Base-by-base conservation (phyloP, 2,329 filamentous ascomycete genomes). In the Pezicula radicicola region DNA sequence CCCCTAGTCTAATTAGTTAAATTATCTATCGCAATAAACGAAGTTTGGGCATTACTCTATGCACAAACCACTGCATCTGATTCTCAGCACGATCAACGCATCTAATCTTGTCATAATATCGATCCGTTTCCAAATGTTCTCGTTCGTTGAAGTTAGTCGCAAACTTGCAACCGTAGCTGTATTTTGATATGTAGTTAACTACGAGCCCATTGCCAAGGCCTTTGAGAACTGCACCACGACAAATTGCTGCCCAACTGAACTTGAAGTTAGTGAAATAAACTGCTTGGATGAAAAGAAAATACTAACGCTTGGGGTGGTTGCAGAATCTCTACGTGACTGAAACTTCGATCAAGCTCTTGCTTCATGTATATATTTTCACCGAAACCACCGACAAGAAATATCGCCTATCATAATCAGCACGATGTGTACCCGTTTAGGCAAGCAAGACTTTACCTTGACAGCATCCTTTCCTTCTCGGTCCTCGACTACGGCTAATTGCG, bases 101-200 rank as follows among this genome's bases (percentile, higher is more conserved):
- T 37, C 35, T 8, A 4, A 37, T 13, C 9, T 13, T 16, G 16
- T 37, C 9, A 37, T 37, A 37, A 15, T 5, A 37, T 37, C 35
- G 35, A 37, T 37, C 35, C 9, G 5, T 6, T 37, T 37, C 35
- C 9, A 37, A 13, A 37, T 37, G 16, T 37, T 13, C 4, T 6
- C 35, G 4, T 37, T 37, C 35, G 9, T 6, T 9, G 16, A 37
- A 37, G 7, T 37, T 16, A 9, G 35, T 6, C 4, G 35, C 35
- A 12, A 37, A 37, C 5, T 16, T 37, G 5, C 35, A 6, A 15
- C 42, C 42, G 27, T 47, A 40, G 28, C 36, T 37, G 21, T 41
- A 51, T 27, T 47, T 51, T 25, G 42, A 47, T 13, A 47, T 40
- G 21, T 51, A 33, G 33, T 37, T 51, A 21, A 47, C 44, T 16